Base-by-base conservation (phyloP, 495 filamentous ascomycete species). In the Niebla homalea region DNA sequence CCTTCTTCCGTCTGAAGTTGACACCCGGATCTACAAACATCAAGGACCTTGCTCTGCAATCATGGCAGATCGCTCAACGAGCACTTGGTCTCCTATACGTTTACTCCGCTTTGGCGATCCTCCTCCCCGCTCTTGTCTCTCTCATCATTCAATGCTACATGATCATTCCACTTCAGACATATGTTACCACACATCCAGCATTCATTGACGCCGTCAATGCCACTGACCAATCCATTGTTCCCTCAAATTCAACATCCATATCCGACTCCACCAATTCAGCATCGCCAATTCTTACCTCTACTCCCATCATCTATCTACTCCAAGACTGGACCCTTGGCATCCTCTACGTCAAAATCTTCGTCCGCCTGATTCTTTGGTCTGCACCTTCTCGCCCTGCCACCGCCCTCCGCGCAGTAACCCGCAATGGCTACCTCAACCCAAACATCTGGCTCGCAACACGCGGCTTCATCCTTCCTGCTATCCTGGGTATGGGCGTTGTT, bases 271-370 rank as follows among this genome's bases (percentile, higher is more conserved):
- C 14, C 43, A 48, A n/a, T 8, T 45, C 43, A 21, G 18, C 0
- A 14, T 45, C 43, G 22, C 36, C 11, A 26, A 48, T 3, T 18
- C 35, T 16, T 8, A 36, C 20, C 45, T 48, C 25, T 36, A 35
- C 26, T 1, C 89, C 94, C 60, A 83, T 85, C 35, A 78, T 97
- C 36, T 85, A 94, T 56, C 74, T 96, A 46, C 78, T 96, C 49
- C 90, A 97, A 62, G 79, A 86, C 57, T 98, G 93, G 89, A 93
- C 89, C 1, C 68, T 97, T 3, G 93, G 93, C 8, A 78, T 97
- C 18, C 74, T 98, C 26, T 96, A 96, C 64, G 76, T 94, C 45
- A 90, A 94, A 51, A 79, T 96, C 65, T 78, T 77, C n/a, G 73
- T 77, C 36, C 84, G 85, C 36, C 61, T 87, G 51, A 72, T 88